Conservation (phyloP, 1,139 yeast species). For the Geotrichum bryndzae region DNA sequence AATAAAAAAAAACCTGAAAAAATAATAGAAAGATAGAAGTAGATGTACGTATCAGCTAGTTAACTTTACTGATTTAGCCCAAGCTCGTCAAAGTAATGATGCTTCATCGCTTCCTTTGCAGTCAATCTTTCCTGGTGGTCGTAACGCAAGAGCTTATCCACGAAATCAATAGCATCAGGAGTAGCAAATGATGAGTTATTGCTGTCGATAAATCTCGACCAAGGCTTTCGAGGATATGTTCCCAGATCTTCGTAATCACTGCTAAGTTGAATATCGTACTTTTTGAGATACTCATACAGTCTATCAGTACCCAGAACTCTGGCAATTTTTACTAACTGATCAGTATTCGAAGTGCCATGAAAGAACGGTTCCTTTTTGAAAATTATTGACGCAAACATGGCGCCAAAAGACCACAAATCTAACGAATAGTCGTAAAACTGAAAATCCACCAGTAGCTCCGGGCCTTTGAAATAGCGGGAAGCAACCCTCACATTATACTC, state of each 20-base stretch:
- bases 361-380: conserved; percentile 92
- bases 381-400: conserved; percentile 95
- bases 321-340: conserved; percentile 87
- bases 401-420: conserved; percentile 92
- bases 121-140: conserved; percentile 88
- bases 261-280: conserved; percentile 66
- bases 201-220: conserved; percentile 71
- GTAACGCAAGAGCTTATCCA: conserved; percentile 70
- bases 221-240: conserved; percentile 68
- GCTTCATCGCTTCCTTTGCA: conserved; percentile 87
- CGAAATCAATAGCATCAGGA: conserved; percentile 64
- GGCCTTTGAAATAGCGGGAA: conserved; percentile 89
- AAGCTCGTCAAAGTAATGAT: conserved; percentile 48
- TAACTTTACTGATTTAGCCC: neutral
- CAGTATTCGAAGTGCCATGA: conserved; percentile 91
- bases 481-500: conserved; percentile 95
- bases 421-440: conserved; percentile 86
- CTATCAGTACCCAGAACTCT: conserved; percentile 84
- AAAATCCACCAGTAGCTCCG: conserved; percentile 81
- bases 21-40: neutral
- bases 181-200: conserved; percentile 63
- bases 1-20: neutral
- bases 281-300: conserved; percentile 59
- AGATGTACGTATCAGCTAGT: neutral
- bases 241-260: conserved; percentile 76